Percentiles rank a stretch among this genome's conserved stretches.
Conservation (phyloP, 805 yeast species). For the Candida schatavii region DNA sequence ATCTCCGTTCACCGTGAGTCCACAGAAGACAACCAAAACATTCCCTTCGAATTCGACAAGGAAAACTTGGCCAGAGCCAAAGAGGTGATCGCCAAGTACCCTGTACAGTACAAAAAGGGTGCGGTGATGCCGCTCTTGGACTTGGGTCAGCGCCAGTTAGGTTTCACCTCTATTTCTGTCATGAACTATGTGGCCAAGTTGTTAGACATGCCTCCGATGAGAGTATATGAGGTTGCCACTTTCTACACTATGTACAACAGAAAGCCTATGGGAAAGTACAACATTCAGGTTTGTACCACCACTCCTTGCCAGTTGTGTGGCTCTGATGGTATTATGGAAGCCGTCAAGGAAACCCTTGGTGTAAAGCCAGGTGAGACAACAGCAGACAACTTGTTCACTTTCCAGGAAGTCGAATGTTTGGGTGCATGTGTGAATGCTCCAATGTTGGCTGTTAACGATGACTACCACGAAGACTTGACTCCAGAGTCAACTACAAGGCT, state of each 20-base stretch:
- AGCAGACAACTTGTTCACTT: slow-evolving; percentile 68
- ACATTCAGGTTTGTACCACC: slow-evolving; percentile 83
- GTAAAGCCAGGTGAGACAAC: slow-evolving; percentile 79
- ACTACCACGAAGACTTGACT: slow-evolving; percentile 78
- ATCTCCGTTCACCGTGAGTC: slow-evolving; percentile 72
- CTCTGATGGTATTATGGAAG: slow-evolving; percentile 73
- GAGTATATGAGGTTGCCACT: slow-evolving; percentile 90
- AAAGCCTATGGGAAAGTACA: slow-evolving; percentile 80
- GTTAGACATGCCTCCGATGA: slow-evolving; percentile 89
- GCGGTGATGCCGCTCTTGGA: slow-evolving; percentile 87
- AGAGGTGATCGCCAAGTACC: slow-evolving; percentile 73
- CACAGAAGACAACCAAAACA: slow-evolving; percentile 59
- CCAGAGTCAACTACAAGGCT: slow-evolving; percentile 59
- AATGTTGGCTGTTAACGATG: slow-evolving; percentile 82
- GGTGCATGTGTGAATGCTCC: slow-evolving; percentile 94
- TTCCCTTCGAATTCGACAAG: slow-evolving; percentile 69
- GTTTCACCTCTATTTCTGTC: slow-evolving; percentile 81
- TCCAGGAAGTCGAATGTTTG: slow-evolving; percentile 86
- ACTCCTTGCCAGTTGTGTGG: slow-evolving; percentile 88
- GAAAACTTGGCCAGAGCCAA: slow-evolving; percentile 69
- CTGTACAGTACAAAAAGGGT: slow-evolving; percentile 81
- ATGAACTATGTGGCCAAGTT: slow-evolving; percentile 87
- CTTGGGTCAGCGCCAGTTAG: slow-evolving; percentile 83
- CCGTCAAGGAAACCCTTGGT: slow-evolving; percentile 57
- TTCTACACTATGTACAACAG: slow-evolving; percentile 90